Conservation (phyloP, 2,329 filamentous ascomycete genomes). For the Paecilomyces niveus region DNA sequence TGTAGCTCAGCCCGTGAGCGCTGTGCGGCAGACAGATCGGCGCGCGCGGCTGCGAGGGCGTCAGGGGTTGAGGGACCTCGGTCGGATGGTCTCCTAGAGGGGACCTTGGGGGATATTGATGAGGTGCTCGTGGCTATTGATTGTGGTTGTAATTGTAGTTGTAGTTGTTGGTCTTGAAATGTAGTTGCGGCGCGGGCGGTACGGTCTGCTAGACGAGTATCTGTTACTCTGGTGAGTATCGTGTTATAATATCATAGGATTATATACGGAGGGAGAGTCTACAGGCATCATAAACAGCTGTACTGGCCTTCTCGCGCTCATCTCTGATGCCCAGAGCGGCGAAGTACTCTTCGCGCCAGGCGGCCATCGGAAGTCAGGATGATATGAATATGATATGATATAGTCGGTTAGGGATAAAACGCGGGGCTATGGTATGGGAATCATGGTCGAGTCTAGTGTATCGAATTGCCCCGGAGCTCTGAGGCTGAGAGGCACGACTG, state of each 20-base stretch:
- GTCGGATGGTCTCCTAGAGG: constrained; percentile 4
- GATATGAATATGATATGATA: constrained; percentile 7
- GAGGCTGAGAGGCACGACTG: background rate
- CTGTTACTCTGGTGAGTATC: constrained; percentile 31
- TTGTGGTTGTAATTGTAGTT: constrained; percentile 17
- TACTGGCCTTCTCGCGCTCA: constrained; percentile 58
- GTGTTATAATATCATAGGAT: background rate
- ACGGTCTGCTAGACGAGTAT: constrained; percentile 60
- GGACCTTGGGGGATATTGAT: constrained; percentile 12
- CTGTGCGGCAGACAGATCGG: constrained; percentile 70
- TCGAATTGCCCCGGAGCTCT: background rate
- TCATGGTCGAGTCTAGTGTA: background rate
- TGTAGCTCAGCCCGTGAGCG: constrained; percentile 65
- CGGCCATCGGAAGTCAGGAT: constrained; percentile 43
- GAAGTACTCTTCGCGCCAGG: constrained; percentile 78
- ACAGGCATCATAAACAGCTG: constrained; percentile 74
- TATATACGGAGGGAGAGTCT: constrained; percentile 7
- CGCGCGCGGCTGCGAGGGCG: constrained; percentile 35
- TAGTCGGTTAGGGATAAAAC: background rate
- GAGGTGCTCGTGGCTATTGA: constrained; percentile 21
- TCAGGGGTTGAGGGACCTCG: constrained; percentile 11
- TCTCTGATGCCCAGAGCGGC: constrained; percentile 66
- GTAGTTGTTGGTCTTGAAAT: constrained; percentile 15
- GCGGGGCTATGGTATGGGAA: background rate
- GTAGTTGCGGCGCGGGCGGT: constrained; percentile 48